These are phyloP conservation scores for Aethionema arabicum DNA, from an alignment of 345 rosid species.

Conservation along the genomic window DNA sequence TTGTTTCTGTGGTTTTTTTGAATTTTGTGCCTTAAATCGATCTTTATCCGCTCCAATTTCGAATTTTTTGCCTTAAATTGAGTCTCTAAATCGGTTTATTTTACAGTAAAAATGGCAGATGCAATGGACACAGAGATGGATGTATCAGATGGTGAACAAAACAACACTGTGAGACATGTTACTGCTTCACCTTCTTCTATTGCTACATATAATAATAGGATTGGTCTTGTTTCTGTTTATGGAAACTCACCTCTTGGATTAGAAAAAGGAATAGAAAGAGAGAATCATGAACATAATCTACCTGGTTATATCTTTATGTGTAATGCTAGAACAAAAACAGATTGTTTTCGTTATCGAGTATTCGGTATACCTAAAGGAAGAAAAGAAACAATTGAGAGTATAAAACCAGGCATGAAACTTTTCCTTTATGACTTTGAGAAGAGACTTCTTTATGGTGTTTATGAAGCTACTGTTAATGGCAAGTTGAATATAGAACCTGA, in stretches of 20 bases:
- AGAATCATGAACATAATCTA: constrained; percentile 23
- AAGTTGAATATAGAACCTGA: constrained; percentile 45
- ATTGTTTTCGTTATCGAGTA: constrained; percentile 46
- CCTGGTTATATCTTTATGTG: constrained; percentile 60
- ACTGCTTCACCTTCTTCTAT: not conserved
- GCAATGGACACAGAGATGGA: constrained; percentile 41
- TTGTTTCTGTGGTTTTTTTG: not conserved
- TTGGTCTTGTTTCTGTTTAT: constrained; percentile 11
- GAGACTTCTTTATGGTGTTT: constrained; percentile 52
- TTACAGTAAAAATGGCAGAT: constrained; percentile 14
- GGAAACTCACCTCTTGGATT: constrained; percentile 27
- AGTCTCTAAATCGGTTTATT: not conserved
- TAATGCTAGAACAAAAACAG: constrained; percentile 46
- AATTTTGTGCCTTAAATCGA: not conserved
- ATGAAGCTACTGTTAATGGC: constrained; percentile 48
- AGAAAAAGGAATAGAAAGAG: constrained; percentile 14
- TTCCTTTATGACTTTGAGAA: constrained; percentile 52
- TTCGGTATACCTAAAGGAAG: constrained; percentile 45
- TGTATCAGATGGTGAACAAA: constrained; percentile 31
- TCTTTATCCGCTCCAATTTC: not conserved
- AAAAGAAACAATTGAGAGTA: constrained; percentile 35
- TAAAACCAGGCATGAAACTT: constrained; percentile 50
- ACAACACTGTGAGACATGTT: constrained; percentile 8
- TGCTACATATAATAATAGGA: constrained; percentile 6
- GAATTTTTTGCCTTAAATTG: not conserved